Evolutionary conservation across 352 stramenopile genomes (phyloP).

Genomic region (Salisapilia sapeloensis): DNA sequence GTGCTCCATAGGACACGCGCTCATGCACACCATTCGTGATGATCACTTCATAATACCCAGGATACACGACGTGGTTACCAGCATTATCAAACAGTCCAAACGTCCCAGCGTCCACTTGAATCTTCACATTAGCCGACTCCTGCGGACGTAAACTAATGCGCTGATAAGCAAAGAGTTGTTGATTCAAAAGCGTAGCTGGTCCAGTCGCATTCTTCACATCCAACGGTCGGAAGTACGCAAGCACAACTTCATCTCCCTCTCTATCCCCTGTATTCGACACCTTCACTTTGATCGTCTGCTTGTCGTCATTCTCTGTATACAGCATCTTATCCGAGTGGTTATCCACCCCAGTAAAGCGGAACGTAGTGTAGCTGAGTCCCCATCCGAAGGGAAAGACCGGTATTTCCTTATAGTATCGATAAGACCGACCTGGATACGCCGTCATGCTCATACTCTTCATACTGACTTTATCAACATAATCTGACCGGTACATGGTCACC

Average conservation of each 20-base stretch:
- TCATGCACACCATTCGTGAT: constrained; percentile 55
- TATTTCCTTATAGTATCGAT: constrained; percentile 82
- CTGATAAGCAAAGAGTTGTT: constrained; percentile 58
- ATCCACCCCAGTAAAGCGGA: too few relatives aligned
- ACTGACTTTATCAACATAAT: constrained; percentile 47
- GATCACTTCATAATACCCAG: constrained; percentile 58
- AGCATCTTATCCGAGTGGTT: constrained; percentile 1
- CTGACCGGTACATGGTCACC: constrained; percentile 75
- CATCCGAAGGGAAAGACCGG: constrained; percentile 83
- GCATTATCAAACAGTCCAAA: constrained; percentile 36
- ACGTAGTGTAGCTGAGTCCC: constrained; percentile 83
- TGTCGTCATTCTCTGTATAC: constrained; percentile 2
- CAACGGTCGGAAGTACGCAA: constrained; percentile 60
- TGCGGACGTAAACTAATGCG: constrained; percentile 27
- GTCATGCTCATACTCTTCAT: constrained; percentile 88
- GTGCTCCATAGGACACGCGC: constrained; percentile 44
- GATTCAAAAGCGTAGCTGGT: constrained; percentile 37
- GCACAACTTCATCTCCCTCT: constrained; percentile 51
- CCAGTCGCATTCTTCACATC: constrained; percentile 27
- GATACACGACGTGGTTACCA: constrained; percentile 32
- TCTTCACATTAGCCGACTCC: constrained; percentile 14
- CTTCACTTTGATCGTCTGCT: constrained; percentile 27
- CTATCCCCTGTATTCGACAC: constrained; percentile 36
- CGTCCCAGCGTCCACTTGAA: constrained; percentile 22
- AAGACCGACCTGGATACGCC: constrained; percentile 74